phyloP scores from a whole-genome alignment of 2,329 filamentous ascomycete species.

The Talaromyces sp. region DNA sequence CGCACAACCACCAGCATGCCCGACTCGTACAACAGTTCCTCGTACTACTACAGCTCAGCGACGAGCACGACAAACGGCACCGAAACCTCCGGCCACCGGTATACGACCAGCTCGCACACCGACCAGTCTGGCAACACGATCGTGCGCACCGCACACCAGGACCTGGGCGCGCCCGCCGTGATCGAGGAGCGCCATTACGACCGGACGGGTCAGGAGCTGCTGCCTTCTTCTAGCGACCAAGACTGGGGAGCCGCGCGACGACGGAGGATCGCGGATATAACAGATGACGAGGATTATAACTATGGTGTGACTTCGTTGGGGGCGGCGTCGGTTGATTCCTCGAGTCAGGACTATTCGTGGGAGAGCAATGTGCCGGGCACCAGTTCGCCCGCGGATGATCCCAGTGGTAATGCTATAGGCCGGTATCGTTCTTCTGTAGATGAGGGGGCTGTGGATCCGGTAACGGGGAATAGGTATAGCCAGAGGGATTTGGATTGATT shows the following conservation, averaged over 20 bases:
- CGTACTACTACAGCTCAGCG: conserved; percentile 29
- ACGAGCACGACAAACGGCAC: conserved; percentile 22
- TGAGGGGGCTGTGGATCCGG: conserved; percentile 12
- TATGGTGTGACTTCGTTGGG: conserved; percentile 5
- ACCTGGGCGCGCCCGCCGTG: conserved; percentile 28
- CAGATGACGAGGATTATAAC: conserved; percentile 7
- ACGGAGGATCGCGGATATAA: conserved; percentile 24
- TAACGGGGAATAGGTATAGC: conserved; percentile 11
- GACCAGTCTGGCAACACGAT: conserved; percentile 27
- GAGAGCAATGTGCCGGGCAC: not conserved
- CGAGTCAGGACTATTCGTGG: conserved; percentile 3
- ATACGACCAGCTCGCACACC: conserved; percentile 28
- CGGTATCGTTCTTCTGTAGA: conserved; percentile 6
- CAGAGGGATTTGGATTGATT: conserved; percentile 2
- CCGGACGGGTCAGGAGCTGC: conserved; percentile 25
- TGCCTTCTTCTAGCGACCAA: not conserved
- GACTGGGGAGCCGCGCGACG: conserved; percentile 17
- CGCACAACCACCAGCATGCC: not conserved
- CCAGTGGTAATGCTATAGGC: not conserved
- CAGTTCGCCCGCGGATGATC: conserved; percentile 9
- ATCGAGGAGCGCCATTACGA: conserved; percentile 32
- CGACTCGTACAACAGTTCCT: conserved; percentile 26
- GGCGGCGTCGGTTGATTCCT: not conserved
- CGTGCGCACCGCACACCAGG: conserved; percentile 30
- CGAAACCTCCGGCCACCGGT: conserved; percentile 28